Percentiles rank a stretch among this genome's conserved stretches.
phyloP scores from a whole-genome alignment of 257 asterid genomes.

The Solanum clarkiae region DNA sequence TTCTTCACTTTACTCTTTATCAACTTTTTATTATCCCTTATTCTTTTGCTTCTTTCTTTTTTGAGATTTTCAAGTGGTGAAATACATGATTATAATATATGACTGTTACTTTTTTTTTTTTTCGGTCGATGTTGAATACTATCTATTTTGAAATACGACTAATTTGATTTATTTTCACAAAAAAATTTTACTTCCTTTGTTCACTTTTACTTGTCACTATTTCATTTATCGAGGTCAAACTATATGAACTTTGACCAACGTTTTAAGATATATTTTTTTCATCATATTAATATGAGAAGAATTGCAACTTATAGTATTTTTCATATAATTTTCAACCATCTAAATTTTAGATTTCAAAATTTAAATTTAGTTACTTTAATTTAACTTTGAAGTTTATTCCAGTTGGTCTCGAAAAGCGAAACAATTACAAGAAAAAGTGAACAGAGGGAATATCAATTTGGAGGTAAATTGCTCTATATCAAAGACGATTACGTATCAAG shows the following conservation, averaged over 20 bases:
- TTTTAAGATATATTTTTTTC: no score
- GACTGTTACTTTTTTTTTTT: background rate
- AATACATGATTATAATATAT: background rate
- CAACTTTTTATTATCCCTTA: background rate
- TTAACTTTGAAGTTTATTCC: no score
- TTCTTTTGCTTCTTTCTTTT: background rate
- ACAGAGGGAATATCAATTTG: background rate
- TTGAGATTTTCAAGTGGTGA: background rate
- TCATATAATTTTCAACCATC: no score
- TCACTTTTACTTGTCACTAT: no score
- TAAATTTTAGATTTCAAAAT: no score
- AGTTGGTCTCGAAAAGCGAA: no score
- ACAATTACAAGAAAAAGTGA: no score
- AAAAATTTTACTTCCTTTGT: background rate
- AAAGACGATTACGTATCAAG: background rate
- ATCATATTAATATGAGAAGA: no score
- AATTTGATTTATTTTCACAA: background rate
- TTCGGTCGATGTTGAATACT: background rate
- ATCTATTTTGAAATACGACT: background rate
- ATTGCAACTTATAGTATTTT: no score
- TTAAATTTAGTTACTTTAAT: no score
- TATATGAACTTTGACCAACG: no score
- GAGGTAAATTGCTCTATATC: background rate
- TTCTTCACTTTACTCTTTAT: slow-evolving; percentile 5
- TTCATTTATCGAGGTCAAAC: no score